A percentile compares a stretch with the other conserved stretches of the same genome.
phyloP scores from a whole-genome alignment of 2,329 filamentous ascomycete species.

The Diaporthe sp. region DNA sequence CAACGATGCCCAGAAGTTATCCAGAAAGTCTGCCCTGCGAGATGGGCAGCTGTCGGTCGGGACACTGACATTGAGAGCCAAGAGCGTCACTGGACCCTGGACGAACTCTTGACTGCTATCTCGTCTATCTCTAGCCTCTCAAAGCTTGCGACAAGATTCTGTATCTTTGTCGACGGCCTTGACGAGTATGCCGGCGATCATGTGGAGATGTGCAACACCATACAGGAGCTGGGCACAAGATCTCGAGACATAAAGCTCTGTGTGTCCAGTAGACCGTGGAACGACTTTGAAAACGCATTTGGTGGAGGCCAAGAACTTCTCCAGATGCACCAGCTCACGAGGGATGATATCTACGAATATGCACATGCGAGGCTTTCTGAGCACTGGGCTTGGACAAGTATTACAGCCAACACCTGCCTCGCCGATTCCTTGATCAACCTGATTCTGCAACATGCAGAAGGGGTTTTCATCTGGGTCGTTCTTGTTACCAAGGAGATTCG shows the following conservation, averaged over 20 bases:
- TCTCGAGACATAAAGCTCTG: neutral
- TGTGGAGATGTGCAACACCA: neutral
- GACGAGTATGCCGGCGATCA: neutral
- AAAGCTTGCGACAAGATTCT: neutral
- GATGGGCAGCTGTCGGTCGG: no score
- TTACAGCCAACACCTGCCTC: neutral
- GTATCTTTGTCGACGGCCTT: neutral
- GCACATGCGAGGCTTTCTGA: neutral
- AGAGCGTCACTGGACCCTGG: neutral
- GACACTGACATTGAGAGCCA: neutral
- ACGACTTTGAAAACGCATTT: neutral
- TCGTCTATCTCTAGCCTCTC: neutral
- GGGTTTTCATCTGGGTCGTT: slow-evolving; percentile 26
- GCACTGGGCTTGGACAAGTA: neutral
- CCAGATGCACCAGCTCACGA: neutral
- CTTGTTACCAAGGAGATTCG: slow-evolving; percentile 21
- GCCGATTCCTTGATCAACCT: neutral
- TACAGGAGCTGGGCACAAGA: neutral
- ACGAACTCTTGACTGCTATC: neutral
- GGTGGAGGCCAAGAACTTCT: neutral
- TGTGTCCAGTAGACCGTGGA: slow-evolving; percentile 6
- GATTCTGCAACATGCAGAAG: neutral
- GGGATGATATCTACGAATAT: neutral
- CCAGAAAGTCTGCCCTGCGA: neutral
- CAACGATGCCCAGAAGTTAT: neutral